Evolutionary conservation across 2,329 filamentous ascomycete genomes (phyloP), one percentile per base, ranked within the genome.

Genomic region (Fusarium buharicum): DNA sequence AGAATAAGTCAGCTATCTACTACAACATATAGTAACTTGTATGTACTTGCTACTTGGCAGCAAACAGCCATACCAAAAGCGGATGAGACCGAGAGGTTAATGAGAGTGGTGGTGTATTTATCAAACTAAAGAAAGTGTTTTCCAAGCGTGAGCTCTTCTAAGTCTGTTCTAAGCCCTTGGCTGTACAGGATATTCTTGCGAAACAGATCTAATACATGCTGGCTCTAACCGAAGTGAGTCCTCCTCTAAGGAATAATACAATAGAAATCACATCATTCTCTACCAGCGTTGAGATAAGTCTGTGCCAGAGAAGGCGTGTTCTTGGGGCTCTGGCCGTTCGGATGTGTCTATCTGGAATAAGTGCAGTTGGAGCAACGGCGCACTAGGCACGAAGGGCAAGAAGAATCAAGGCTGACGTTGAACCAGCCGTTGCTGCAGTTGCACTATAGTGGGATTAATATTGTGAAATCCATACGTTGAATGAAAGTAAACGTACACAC

Each of bases 331-430:
- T 33, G 14, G 30, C 4, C 13, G 4, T 11, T 28, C 10, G 27
- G 14, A 33, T 33, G 13, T 6, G 7, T 13, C 14, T 33, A 33
- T 6, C 52, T 44, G 33, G 13, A 50, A 50, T 70, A 73, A 27
- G 4, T n/a, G 46, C 71, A 73, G 27, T 45, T 2, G 1, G 0
- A 0, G 39, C 72, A 73, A 3, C 71, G 72, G 16, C 9, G 17
- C 8, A 20, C 12, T 0, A 16, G 2, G 11, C 62, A 65, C 1
- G 3, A 4, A 4, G 51, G 37, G 3, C 62, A 64, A 30, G n/a
- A 4, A 8, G 12, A 0, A 12, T 62, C 20, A 22, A 13, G 7
- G 0, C 8, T 4, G 0, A 40, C 1, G 31, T 4, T 28, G 3
- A 54, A 49, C 50, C 48, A 55, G 2, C 62, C 62, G 4, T 6